These are phyloP conservation scores for Elaeis guineensis DNA, from an alignment of 176 grass and related monocot species.

Conservation along the genomic window DNA sequence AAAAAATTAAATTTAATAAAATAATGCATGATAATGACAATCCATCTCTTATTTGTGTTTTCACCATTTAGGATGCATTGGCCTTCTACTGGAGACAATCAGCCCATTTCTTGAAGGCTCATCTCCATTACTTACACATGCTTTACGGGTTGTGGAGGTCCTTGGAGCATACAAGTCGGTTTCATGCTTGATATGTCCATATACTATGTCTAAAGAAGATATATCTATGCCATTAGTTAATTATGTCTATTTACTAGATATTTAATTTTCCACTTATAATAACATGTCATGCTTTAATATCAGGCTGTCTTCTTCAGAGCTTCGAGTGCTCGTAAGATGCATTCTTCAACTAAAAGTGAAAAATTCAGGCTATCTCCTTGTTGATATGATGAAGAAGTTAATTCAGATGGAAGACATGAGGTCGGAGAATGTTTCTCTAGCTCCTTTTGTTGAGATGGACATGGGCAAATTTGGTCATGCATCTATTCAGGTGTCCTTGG, in stretches of 20 bases:
- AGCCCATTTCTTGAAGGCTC: conserved; percentile 80
- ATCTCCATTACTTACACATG: conserved; percentile 90
- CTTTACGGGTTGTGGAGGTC: conserved; percentile 85
- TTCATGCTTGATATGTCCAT: background rate
- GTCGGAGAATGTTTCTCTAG: conserved; percentile 68
- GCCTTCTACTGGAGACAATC: conserved; percentile 93
- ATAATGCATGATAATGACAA: background rate
- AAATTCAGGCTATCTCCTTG: conserved; percentile 75
- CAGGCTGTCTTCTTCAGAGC: conserved; percentile 90
- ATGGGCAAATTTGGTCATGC: conserved; percentile 94
- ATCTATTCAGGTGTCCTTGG: conserved; percentile 97
- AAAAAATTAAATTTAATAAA: background rate
- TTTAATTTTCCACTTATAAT: conserved; percentile 15
- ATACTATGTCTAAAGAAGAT: background rate
- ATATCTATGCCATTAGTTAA: too few relatives aligned
- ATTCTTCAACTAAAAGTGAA: conserved; percentile 89
- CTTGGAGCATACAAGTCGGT: conserved; percentile 92
- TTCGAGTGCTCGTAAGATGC: conserved; percentile 79
- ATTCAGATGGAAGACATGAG: conserved; percentile 85
- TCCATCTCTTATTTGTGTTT: conserved; percentile 16
- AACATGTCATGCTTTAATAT: conserved; percentile 14
- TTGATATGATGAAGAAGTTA: conserved; percentile 93
- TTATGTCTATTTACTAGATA: background rate
- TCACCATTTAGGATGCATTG: conserved; percentile 69
- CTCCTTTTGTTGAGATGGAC: conserved; percentile 95